These are phyloP conservation scores for Phaffia rhodozyma DNA, from an alignment of 1,284 basidiomycete species.

Conservation along the genomic window DNA sequence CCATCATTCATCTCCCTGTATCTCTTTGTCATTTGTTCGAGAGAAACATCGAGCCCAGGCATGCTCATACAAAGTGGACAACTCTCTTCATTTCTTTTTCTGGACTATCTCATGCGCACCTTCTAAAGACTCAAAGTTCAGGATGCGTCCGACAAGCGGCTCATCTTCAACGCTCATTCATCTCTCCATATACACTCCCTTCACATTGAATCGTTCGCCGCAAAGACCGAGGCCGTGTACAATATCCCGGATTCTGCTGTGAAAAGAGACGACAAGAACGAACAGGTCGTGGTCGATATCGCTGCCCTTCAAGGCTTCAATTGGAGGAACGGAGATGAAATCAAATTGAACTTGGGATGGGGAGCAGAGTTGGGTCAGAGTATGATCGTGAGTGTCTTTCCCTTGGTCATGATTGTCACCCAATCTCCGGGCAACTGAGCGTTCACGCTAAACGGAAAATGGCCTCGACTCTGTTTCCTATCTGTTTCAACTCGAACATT, in stretches of 20 bases:
- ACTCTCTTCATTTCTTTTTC: not conserved
- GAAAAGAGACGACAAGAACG: conserved; percentile 47
- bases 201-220: conserved; percentile 49
- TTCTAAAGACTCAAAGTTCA: too few species aligned
- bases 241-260: conserved; percentile 36
- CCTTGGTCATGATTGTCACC: not conserved
- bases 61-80: too few species aligned
- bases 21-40: conserved; percentile 14
- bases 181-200: conserved; percentile 57
- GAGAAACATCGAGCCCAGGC: not conserved
- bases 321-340: conserved; percentile 50
- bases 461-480: not conserved
- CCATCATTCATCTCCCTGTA: not conserved
- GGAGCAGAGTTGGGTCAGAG: conserved; percentile 50
- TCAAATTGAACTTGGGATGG: conserved; percentile 38
- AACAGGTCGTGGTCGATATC: conserved; percentile 52
- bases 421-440: too few species aligned
- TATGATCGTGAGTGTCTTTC: conserved; percentile 40
- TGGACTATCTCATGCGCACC: not conserved
- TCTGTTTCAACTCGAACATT: conserved; percentile 24
- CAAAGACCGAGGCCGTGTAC: conserved; percentile 45
- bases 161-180: conserved; percentile 58
- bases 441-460: not conserved
- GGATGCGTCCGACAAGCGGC: conserved; percentile 14
- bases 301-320: conserved; percentile 50